Base-by-base conservation (phyloP, 2,329 filamentous ascomycete species). In the Ilyonectria destructans region DNA sequence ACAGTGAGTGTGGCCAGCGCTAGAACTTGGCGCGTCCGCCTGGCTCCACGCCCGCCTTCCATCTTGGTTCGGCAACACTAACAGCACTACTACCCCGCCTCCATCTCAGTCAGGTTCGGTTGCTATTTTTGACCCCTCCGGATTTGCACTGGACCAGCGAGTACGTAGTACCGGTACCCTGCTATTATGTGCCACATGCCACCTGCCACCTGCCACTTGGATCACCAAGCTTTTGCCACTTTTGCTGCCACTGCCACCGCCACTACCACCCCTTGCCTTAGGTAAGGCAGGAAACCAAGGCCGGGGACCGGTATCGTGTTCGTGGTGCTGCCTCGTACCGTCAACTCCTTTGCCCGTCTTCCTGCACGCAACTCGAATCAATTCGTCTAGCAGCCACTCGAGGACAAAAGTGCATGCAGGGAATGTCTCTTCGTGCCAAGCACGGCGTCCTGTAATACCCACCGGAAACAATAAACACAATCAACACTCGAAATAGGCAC, bases 1-100 rank as follows among this genome's bases (percentile, higher is more conserved):
- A 52, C 40, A 56, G 52, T 56, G 33, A 56, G 52, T 56, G 33
- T 26, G 33, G 52, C 12, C 21, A 37, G 52, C 40, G 45, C 43
- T n/a, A 33, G 52, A 57, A 29, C 59, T 62, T 62, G 60, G 52
- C 52, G 12, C n/a, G 26, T 23, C 46, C n/a, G 43, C 49, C 46
- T 67, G 21, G 45, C 21, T 74, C 71, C 71, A 74, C 60, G 59
- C 55, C 57, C 51, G 61, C 58, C 55, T 69, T 51, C 71, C 68
- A 61, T 70, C 67, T 54, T 66, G 48, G 71, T 71, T 70, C 66
- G 17, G 64, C 66, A 56, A 37, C 70, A 40, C 48, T 75, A 73
- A 70, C 73, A 26, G 26, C 26, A 26, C 26, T 26, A 26, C 70
- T 70, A 70, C 67, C 62, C 40, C 58, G 26, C 56, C 58, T 62